Conservation (phyloP, 768 basidiomycete species). For the Fomitopsis pulvina region DNA sequence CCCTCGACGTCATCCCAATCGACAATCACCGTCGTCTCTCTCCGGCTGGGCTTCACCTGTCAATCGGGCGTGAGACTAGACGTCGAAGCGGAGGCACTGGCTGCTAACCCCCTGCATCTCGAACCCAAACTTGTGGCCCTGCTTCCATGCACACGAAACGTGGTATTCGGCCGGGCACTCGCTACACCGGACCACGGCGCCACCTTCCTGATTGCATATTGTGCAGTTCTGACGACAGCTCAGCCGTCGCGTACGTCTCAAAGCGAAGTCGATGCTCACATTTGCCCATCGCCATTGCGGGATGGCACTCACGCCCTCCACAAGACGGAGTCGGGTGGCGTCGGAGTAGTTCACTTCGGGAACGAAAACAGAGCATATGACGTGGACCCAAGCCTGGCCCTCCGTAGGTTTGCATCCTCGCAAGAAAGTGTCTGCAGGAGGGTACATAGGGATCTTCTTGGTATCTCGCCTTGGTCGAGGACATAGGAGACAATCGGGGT, state of each 20-base stretch:
- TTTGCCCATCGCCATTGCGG: conserved; percentile 64
- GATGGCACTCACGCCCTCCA: conserved; percentile 80
- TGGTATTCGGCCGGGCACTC: conserved; percentile 83
- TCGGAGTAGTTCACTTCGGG: conserved; percentile 84
- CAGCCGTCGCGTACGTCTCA: conserved; percentile 12
- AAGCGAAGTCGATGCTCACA: conserved; percentile 34
- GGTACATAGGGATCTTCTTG: conserved; percentile 38
- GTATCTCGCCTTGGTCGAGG: conserved; percentile 51
- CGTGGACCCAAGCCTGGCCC: conserved; percentile 88
- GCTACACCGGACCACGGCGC: conserved; percentile 77
- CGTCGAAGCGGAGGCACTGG: neutral
- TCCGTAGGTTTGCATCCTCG: conserved; percentile 86
- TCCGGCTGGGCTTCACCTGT: conserved; percentile 72
- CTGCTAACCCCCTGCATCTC: conserved; percentile 75
- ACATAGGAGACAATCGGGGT: conserved; percentile 80
- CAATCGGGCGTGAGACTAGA: neutral
- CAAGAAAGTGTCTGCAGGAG: conserved; percentile 57
- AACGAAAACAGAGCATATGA: conserved; percentile 83
- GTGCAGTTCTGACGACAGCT: conserved; percentile 57
- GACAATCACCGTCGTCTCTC: conserved; percentile 57
- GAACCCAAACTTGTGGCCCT: conserved; percentile 84
- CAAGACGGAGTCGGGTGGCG: conserved; percentile 61
- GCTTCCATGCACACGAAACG: conserved; percentile 83
- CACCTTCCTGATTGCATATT: conserved; percentile 65
- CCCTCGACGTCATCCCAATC: conserved; percentile 78